phyloP scores from a whole-genome alignment of 495 filamentous ascomycete genomes.

The Podospora anserina region DNA sequence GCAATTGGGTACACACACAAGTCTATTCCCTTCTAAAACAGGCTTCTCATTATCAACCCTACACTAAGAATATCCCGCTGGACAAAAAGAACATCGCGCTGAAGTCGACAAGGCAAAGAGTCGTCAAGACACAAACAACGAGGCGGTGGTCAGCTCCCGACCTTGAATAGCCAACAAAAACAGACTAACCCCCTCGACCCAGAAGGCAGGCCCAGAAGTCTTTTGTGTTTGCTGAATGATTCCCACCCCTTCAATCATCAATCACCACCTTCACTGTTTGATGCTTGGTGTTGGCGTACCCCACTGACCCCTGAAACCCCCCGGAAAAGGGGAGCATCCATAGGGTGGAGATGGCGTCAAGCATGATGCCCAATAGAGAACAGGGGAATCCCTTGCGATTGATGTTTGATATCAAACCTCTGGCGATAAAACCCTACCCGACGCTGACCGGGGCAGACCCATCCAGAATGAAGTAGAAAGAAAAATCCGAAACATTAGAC shows the following conservation, averaged over 20 bases:
- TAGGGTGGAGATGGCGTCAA: slow-evolving; percentile 10
- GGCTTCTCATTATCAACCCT: slow-evolving; percentile 12
- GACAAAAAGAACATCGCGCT: neutral
- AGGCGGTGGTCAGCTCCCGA: neutral
- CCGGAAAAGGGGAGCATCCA: neutral
- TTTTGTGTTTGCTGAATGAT: neutral
- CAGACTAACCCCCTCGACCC: neutral
- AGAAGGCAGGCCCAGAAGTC: neutral
- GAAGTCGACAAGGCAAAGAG: neutral
- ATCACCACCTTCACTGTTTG: neutral
- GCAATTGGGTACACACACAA: neutral
- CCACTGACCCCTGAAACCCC: slow-evolving; percentile 6
- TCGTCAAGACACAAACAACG: neutral
- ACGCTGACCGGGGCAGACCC: slow-evolving; percentile 17
- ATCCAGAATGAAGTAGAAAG: slow-evolving; percentile 28
- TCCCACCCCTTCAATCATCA: neutral
- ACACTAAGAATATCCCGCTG: neutral
- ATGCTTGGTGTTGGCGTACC: neutral
- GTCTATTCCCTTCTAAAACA: slow-evolving; percentile 2
- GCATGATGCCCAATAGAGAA: slow-evolving; percentile 15
- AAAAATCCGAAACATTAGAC: slow-evolving; percentile 23
- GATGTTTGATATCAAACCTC: slow-evolving; percentile 19
- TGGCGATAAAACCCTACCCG: slow-evolving; percentile 14
- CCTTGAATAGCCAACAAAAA: neutral
- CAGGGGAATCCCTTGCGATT: slow-evolving; percentile 17